Evolutionary conservation across 257 asterid species (phyloP).

Genomic region (Capsicum baccatum): DNA sequence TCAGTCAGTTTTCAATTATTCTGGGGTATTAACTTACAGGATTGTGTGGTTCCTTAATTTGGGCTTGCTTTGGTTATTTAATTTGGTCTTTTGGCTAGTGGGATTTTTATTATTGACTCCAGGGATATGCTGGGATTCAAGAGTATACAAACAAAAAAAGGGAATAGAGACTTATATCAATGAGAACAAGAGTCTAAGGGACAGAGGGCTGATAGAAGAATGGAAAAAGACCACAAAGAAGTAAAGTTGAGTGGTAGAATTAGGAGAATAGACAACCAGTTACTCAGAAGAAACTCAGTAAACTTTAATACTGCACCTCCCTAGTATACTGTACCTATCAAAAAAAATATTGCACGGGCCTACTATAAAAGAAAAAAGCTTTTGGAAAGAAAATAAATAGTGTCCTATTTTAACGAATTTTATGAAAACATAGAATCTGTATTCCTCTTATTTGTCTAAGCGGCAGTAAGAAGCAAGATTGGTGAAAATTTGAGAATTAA

Average conservation of each 20-base stretch:
- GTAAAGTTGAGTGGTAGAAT: neutral
- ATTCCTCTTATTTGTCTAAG: neutral
- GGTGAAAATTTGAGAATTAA: neutral
- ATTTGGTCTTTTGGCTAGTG: neutral
- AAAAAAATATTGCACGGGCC: too few relatives aligned
- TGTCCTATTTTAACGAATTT: neutral
- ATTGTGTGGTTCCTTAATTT: neutral
- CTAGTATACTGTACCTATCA: too few relatives aligned
- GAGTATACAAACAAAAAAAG: neutral
- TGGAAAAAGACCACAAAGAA: constrained; percentile 21
- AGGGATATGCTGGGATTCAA: neutral
- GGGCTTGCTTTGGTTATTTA: neutral
- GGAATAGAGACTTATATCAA: neutral
- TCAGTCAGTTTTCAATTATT: neutral
- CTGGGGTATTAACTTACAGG: neutral
- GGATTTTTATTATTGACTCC: neutral
- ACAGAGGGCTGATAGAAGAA: neutral
- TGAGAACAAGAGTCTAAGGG: neutral
- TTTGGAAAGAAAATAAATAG: neutral
- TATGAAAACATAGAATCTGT: neutral
- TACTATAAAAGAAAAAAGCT: too few relatives aligned
- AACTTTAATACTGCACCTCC: neutral
- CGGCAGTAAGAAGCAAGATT: neutral
- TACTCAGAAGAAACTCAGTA: neutral
- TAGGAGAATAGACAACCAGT: neutral